A percentile compares a stretch with the other conserved stretches of the same genome.
phyloP scores from a whole-genome alignment of 768 basidiomycete species.

The Leucocoprinus birnbaumii region DNA sequence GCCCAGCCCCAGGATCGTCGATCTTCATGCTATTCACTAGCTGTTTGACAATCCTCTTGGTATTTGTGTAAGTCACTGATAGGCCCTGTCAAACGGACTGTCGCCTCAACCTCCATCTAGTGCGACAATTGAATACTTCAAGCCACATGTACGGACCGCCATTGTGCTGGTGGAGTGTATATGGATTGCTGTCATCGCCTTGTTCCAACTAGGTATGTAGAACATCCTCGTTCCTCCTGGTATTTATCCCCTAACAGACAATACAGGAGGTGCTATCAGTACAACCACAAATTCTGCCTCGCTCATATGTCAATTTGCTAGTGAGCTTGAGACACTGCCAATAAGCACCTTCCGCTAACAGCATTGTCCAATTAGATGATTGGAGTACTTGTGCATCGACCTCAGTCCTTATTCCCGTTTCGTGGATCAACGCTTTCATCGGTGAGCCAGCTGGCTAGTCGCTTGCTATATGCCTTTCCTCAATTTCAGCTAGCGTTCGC shows the following conservation, averaged over 20 bases:
- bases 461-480: background rate
- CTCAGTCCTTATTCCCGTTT: slow-evolving; percentile 41
- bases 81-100: background rate
- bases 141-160: slow-evolving; percentile 34
- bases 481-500: slow-evolving; percentile 24
- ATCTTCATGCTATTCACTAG: slow-evolving; percentile 48
- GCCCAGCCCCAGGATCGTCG: slow-evolving; percentile 43
- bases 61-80: slow-evolving; percentile 28
- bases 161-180: slow-evolving; percentile 49
- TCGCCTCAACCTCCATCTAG: slow-evolving; percentile 17
- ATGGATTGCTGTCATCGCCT: slow-evolving; percentile 49
- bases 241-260: background rate
- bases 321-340: slow-evolving; percentile 25
- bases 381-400: slow-evolving; percentile 47
- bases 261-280: slow-evolving; percentile 46
- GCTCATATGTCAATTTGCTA: slow-evolving; percentile 21
- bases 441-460: slow-evolving; percentile 29
- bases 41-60: slow-evolving; percentile 30
- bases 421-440: slow-evolving; percentile 46
- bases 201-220: slow-evolving; percentile 48
- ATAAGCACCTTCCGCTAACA: no score
- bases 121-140: slow-evolving; percentile 34
- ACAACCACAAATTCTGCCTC: slow-evolving; percentile 40
- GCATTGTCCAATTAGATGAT: slow-evolving; percentile 27
- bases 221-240: background rate